These are phyloP conservation scores for rapeseed (Brassica napus) DNA, from an alignment of 345 rosid species.

Conservation along the genomic window DNA sequence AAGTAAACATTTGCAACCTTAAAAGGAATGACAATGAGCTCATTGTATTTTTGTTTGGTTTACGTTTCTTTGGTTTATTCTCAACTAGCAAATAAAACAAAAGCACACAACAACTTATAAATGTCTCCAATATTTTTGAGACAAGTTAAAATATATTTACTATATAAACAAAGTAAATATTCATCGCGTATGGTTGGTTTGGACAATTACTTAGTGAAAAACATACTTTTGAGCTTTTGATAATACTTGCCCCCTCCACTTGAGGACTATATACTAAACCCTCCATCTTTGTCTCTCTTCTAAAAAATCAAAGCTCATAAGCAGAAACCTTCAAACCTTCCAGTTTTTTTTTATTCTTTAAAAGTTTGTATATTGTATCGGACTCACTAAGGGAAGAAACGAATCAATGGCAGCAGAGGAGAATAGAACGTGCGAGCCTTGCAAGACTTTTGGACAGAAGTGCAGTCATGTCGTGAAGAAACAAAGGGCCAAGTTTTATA, in stretches of 20 bases:
- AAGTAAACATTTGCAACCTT: neutral
- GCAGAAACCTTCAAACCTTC: slow-evolving; percentile 8
- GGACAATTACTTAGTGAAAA: slow-evolving; percentile 20
- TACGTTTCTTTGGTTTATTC: slow-evolving; percentile 6
- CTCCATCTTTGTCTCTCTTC: slow-evolving; percentile 17
- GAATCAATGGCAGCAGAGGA: slow-evolving; percentile 32
- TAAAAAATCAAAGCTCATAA: slow-evolving; percentile 2
- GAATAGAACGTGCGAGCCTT: slow-evolving; percentile 47
- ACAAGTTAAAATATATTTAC: neutral
- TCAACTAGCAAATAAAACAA: slow-evolving; percentile 1
- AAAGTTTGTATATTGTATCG: neutral
- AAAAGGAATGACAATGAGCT: neutral
- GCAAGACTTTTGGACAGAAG: slow-evolving; percentile 68
- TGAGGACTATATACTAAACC: slow-evolving; percentile 30
- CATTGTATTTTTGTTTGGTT: neutral
- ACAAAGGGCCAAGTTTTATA: slow-evolving; percentile 73
- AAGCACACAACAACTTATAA: neutral
- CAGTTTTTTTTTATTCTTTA: neutral
- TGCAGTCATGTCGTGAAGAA: slow-evolving; percentile 80
- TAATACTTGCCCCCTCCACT: slow-evolving; percentile 25
- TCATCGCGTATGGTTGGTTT: neutral
- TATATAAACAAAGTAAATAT: neutral
- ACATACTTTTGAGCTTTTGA: slow-evolving; percentile 14
- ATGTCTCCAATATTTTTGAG: neutral
- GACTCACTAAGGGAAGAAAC: neutral